A percentile compares a stretch with the other conserved stretches of the same genome.
Evolutionary conservation across 352 stramenopile species (phyloP).

Genomic region (Halophytophthora polymorphica): DNA sequence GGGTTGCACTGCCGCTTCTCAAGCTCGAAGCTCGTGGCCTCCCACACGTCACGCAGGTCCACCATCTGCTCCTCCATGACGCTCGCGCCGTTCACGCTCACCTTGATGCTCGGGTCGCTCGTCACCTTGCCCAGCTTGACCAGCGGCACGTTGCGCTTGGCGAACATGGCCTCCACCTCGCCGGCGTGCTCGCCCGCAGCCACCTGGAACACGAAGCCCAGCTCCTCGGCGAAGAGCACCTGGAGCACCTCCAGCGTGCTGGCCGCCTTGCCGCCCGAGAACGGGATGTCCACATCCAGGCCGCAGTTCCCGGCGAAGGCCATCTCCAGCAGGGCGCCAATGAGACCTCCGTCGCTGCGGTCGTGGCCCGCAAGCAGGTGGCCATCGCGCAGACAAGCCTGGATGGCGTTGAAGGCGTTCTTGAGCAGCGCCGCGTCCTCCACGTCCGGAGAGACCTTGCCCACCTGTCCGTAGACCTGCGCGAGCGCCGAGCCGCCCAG

Average conservation of each 20-base stretch:
- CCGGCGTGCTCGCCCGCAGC: slow-evolving; percentile 42
- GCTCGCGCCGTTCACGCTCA: slow-evolving; percentile 85
- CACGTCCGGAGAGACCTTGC: slow-evolving; percentile 87
- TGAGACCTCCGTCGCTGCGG: slow-evolving; percentile 96
- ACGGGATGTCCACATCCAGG: slow-evolving; percentile 90
- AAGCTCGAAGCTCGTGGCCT: slow-evolving; percentile 98
- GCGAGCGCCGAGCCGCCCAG: slow-evolving; percentile 96
- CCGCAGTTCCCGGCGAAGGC: slow-evolving; percentile 98
- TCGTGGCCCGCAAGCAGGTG: slow-evolving; percentile 97
- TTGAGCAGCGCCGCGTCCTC: slow-evolving; percentile 92
- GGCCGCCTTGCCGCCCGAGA: slow-evolving; percentile 23
- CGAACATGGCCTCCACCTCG: slow-evolving; percentile 88
- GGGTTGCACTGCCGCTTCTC: slow-evolving; percentile 97
- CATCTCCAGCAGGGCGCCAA: slow-evolving; percentile 97
- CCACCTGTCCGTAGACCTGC: slow-evolving; percentile 90
- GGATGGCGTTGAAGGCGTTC: slow-evolving; percentile 92
- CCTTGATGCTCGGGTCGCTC: slow-evolving; percentile 82
- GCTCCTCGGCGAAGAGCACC: slow-evolving; percentile 96
- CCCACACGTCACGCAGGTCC: slow-evolving; percentile 95
- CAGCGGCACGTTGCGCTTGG: slow-evolving; percentile 72
- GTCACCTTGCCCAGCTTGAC: slow-evolving; percentile 91
- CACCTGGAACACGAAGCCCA: slow-evolving; percentile 97
- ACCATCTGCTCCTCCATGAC: slow-evolving; percentile 73
- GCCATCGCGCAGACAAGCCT: slow-evolving; percentile 89
- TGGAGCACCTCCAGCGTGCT: slow-evolving; percentile 63